Evolutionary conservation across 257 asterid genomes (phyloP).

Genomic region (Galeopsis tetrahit): DNA sequence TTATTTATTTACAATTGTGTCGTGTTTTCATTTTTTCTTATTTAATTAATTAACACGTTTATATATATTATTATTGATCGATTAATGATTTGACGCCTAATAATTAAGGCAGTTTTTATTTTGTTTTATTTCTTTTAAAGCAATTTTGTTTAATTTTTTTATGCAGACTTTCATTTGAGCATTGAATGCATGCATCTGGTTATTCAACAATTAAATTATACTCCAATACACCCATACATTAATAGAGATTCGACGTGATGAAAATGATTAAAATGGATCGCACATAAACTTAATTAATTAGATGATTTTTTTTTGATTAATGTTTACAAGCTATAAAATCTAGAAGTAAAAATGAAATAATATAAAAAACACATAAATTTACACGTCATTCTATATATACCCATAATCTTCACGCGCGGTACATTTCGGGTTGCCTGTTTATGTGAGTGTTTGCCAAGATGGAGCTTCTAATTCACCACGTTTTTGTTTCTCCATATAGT

Average conservation of each 20-base stretch:
- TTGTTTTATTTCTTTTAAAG: no score
- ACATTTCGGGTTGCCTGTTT: not conserved
- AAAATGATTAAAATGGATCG: not conserved
- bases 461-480: not conserved
- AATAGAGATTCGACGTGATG: not conserved
- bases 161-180: no score
- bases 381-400: not conserved
- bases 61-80: not conserved
- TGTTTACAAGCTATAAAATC: no score
- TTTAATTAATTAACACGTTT: not conserved
- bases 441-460: not conserved
- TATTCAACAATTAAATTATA: no score
- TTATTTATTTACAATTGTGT: not conserved
- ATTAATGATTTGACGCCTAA: no score
- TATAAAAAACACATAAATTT: not conserved
- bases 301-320: not conserved
- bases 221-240: no score
- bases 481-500: not conserved
- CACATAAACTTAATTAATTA: not conserved
- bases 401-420: not conserved
- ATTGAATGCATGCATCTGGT: no score
- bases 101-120: no score
- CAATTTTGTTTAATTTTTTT: no score
- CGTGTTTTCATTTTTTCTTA: not conserved
- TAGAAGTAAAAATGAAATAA: no score